These are phyloP conservation scores for Lecanicillium sp. DNA, from an alignment of 2,329 filamentous ascomycete species.

Conservation along the genomic window DNA sequence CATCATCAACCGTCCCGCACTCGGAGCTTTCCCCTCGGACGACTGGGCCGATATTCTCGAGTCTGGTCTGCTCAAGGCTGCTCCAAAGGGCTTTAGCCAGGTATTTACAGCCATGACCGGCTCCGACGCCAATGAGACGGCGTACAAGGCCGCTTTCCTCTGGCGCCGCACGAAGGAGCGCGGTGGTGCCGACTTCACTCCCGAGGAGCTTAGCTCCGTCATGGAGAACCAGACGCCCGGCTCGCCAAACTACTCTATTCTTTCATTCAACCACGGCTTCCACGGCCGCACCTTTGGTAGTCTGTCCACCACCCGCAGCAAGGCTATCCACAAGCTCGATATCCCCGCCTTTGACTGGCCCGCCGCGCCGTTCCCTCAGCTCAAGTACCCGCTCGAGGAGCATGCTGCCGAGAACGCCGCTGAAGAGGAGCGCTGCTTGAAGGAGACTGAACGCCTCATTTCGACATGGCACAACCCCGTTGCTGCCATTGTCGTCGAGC, in stretches of 20 bases:
- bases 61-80: conserved; percentile 71
- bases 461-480: conserved; percentile 70
- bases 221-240: conserved; percentile 79
- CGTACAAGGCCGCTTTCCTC: conserved; percentile 95
- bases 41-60: conserved; percentile 77
- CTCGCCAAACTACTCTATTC: conserved; percentile 70
- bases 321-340: conserved; percentile 90
- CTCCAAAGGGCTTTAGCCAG: conserved; percentile 75
- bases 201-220: conserved; percentile 61
- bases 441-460: conserved; percentile 76
- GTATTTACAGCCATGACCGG: conserved; percentile 87
- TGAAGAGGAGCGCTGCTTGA: conserved; percentile 72
- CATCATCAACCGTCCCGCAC: conserved; percentile 79
- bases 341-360: conserved; percentile 96
- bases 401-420: conserved; percentile 70
- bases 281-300: conserved; percentile 85
- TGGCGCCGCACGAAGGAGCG: conserved; percentile 76
- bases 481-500: conserved; percentile 77
- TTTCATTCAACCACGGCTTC: conserved; percentile 83
- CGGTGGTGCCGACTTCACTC: conserved; percentile 74
- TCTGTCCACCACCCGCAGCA: conserved; percentile 82
- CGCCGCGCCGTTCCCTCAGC: conserved; percentile 73
- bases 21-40: conserved; percentile 82
- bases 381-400: conserved; percentile 81
- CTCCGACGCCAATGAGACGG: conserved; percentile 88